A percentile compares a stretch with the other conserved stretches of the same genome.
These are phyloP conservation scores for Pestalotiopsis sp. DNA, from an alignment of 2,329 filamentous ascomycete genomes.

Conservation along the genomic window DNA sequence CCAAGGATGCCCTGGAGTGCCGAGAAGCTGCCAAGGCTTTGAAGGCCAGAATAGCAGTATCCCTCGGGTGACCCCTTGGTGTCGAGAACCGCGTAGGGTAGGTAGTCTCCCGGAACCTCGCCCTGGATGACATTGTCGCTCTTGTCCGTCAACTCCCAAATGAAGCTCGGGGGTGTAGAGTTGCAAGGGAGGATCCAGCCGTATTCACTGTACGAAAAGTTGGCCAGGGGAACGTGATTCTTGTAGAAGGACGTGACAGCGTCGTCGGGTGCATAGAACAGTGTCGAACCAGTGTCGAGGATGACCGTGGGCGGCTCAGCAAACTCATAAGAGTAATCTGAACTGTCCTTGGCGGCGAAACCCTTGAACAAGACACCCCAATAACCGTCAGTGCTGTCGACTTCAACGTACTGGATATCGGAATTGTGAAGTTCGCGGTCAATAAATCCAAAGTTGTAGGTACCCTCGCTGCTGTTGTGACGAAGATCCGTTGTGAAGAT, in stretches of 20 bases:
- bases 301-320: constrained; percentile 51
- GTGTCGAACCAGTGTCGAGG: constrained; percentile 69
- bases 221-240: constrained; percentile 49
- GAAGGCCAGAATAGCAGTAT: constrained; percentile 75
- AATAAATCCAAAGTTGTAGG: constrained; percentile 54
- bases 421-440: constrained; percentile 39
- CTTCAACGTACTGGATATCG: constrained; percentile 44
- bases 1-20: constrained; percentile 70
- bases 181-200: constrained; percentile 62
- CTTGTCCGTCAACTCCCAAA: constrained; percentile 53
- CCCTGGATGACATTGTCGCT: constrained; percentile 44
- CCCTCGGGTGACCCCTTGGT: constrained; percentile 34
- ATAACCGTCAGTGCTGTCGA: constrained; percentile 54
- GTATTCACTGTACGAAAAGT: constrained; percentile 45
- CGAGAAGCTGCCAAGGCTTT: constrained; percentile 48
- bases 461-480: constrained; percentile 44
- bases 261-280: constrained; percentile 60
- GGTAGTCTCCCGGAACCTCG: constrained; percentile 54
- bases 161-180: constrained; percentile 56
- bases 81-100: constrained; percentile 55
- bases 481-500: constrained; percentile 54
- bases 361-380: constrained; percentile 40
- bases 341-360: constrained; percentile 33
- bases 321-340: constrained; percentile 36
- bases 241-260: constrained; percentile 63